Conservation (phyloP, 257 asterid species). For the Penstemon eatonii region DNA sequence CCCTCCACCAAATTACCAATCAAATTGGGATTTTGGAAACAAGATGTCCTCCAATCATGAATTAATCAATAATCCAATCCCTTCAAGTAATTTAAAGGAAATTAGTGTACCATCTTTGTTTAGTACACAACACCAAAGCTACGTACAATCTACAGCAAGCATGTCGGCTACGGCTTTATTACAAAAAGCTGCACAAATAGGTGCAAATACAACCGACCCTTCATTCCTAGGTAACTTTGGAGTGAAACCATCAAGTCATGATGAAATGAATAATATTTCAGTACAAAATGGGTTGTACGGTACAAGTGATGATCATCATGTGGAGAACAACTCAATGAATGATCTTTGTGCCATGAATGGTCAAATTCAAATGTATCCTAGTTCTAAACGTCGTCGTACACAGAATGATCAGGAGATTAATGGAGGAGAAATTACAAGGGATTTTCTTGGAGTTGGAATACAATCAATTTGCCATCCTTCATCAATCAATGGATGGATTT, state of each 20-base stretch:
- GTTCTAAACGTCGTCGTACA: constrained; percentile 47
- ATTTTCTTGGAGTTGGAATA: constrained; percentile 89
- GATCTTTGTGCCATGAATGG: constrained; percentile 36
- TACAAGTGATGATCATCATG: constrained; percentile 46
- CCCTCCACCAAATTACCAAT: constrained; percentile 31
- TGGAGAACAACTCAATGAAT: constrained; percentile 39
- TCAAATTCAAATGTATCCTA: constrained; percentile 55
- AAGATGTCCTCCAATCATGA: constrained; percentile 35
- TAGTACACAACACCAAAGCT: constrained; percentile 46
- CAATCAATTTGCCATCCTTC: constrained; percentile 78
- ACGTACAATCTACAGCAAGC: constrained; percentile 36
- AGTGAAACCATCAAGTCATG: constrained; percentile 14
- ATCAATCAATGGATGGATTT: constrained; percentile 81
- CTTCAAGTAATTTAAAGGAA: constrained; percentile 34
- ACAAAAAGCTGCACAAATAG: constrained; percentile 81
- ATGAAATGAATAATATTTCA: constrained; percentile 18
- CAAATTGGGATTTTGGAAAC: constrained; percentile 64
- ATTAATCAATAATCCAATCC: constrained; percentile 28
- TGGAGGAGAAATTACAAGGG: constrained; percentile 75
- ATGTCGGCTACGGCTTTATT: constrained; percentile 87
- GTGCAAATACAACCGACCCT: constrained; percentile 54
- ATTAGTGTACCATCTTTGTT: constrained; percentile 57
- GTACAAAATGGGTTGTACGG: constrained; percentile 43
- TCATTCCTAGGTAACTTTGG: constrained; percentile 53
- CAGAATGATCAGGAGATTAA: constrained; percentile 34